Evolutionary conservation across 202 grass and related monocot genomes (phyloP), one percentile per base, ranked within the genome.

Genomic region (Sporobolus alterniflorus): DNA sequence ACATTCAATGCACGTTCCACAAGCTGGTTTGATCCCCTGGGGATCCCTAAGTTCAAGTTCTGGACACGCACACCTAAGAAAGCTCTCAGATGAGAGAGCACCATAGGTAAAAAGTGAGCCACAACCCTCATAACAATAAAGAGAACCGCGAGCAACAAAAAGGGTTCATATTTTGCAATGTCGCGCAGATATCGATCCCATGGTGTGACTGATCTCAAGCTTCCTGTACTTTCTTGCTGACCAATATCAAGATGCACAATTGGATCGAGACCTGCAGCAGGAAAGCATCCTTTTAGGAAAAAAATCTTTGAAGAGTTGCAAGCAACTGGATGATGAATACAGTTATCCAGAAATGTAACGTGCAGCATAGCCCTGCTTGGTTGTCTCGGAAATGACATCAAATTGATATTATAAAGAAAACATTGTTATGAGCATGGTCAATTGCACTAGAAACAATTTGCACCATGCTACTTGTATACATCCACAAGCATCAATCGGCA

Each of bases 231-330:
- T 18, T 75, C 84, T 73, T 82, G 46, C 32, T 82, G 82, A 51
- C 82, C 63, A 46, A 96, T 75, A 83, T 86, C 88, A 85, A 96
- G 46, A 79, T 91, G 41, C 55, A 63, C 84, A 81, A 94, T 28
- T 66, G 93, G 93, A 81, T 94, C 66, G 3, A 99, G 75, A 85
- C 83, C 97, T 99, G 88, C 43, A 89, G 66, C 63, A 74, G 30
- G 59, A 79, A 86, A 76, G 24, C 1, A 3, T 39, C 25, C 15
- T 60, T 60, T 90, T 43, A 59, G 55, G 3, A 28, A 79, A 64
- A 77, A 69, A 48, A 22, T 24, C 14, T 83, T 74, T 49, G 7
- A 66, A 56, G 44, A 32, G 55, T 51, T 34, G 69, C 20, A 86
- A 15, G 18, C 8, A 36, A 74, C 17, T 6, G 1, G 69, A 48